Percentiles rank a stretch among this genome's conserved stretches.
phyloP scores from a whole-genome alignment of 768 basidiomycete species.

The Mycena belliarum region DNA sequence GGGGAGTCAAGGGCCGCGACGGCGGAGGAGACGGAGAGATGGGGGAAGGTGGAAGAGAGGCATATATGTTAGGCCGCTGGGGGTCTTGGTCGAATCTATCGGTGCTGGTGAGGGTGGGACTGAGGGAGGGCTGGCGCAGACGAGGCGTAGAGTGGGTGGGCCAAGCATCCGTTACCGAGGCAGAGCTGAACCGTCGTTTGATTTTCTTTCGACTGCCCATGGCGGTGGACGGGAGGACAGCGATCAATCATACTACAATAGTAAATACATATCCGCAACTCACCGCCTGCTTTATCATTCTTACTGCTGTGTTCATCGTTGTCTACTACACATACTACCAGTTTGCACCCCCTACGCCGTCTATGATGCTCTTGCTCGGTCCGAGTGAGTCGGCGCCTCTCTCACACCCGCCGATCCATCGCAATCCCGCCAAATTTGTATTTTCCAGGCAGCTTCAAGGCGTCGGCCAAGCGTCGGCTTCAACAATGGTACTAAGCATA shows the following conservation, averaged over 20 bases:
- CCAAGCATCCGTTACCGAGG: slow-evolving; percentile 14
- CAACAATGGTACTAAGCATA: slow-evolving; percentile 37
- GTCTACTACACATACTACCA: slow-evolving; percentile 35
- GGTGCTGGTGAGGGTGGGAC: slow-evolving; percentile 7
- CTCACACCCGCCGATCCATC: slow-evolving; percentile 28
- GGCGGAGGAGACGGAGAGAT: slow-evolving; percentile 52
- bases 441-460: slow-evolving; percentile 47
- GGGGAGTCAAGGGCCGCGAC: slow-evolving; percentile 34
- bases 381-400: slow-evolving; percentile 34
- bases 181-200: slow-evolving; percentile 16
- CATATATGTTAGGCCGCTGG: slow-evolving; percentile 55
- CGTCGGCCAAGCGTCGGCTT: slow-evolving; percentile 51
- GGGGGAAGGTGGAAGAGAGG: slow-evolving; percentile 76
- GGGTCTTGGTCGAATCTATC: slow-evolving; percentile 10
- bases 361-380: slow-evolving; percentile 33
- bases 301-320: slow-evolving; percentile 17
- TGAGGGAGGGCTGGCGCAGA: slow-evolving; percentile 11
- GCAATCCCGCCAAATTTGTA: slow-evolving; percentile 37
- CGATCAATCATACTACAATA: too few relatives aligned
- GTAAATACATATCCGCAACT: too few relatives aligned
- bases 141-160: slow-evolving; percentile 2
- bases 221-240: too few relatives aligned
- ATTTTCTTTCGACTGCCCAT: slow-evolving; percentile 6
- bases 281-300: slow-evolving; percentile 17
- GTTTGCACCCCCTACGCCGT: slow-evolving; percentile 38